A percentile compares a stretch with the other conserved stretches of the same genome.
Conservation (phyloP, 306 rosid species). For the Pterocarpus macrocarpus region DNA sequence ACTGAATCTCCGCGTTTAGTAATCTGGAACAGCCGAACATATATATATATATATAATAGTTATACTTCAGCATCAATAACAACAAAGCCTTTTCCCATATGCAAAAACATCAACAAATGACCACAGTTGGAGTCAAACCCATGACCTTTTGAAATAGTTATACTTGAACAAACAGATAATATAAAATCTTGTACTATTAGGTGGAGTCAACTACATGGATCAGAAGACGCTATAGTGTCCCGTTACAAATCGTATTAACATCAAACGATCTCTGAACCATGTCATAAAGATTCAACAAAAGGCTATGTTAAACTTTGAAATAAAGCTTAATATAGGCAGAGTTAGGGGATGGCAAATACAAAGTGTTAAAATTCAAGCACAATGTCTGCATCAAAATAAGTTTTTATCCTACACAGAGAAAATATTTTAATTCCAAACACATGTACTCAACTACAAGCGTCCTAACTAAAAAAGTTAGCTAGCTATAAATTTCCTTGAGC, state of each 20-base stretch:
- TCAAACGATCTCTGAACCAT: no score
- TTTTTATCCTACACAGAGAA: conserved; percentile 7
- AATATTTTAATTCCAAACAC: conserved; percentile 1
- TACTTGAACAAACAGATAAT: conserved; percentile 21
- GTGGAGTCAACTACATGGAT: no score
- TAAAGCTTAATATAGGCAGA: no score
- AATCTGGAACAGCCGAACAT: conserved; percentile 57
- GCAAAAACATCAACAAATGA: neutral
- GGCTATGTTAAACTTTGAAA: no score
- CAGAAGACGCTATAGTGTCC: no score
- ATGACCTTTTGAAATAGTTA: neutral
- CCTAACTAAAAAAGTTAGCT: neutral
- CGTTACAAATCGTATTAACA: no score
- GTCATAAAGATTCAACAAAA: no score
- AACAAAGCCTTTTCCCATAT: neutral
- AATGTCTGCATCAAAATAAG: neutral
- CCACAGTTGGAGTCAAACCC: neutral
- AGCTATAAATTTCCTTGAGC: neutral
- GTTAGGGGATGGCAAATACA: neutral
- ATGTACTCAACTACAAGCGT: neutral
- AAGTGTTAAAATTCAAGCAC: neutral
- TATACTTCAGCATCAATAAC: neutral
- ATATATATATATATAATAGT: neutral
- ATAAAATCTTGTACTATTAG: neutral
- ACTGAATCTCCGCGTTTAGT: conserved; percentile 89